These are phyloP conservation scores for Kwoniella mangroviensis DNA, from an alignment of 768 basidiomycete genomes.

Conservation along the genomic window DNA sequence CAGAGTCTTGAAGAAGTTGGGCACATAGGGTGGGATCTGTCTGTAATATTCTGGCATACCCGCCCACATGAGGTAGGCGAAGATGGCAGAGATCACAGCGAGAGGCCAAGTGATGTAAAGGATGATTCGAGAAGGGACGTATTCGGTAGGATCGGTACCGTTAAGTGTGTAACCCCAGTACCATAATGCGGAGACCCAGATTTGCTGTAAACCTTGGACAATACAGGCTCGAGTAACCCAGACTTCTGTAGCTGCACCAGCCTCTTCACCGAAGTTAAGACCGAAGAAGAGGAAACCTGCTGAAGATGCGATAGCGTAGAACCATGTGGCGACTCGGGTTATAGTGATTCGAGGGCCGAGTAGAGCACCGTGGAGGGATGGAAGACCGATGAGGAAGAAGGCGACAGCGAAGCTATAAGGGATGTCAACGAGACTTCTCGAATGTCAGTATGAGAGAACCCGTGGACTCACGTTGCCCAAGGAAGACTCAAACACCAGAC, in stretches of 20 bases:
- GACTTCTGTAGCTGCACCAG: slow-evolving; percentile 93
- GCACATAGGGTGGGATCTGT: slow-evolving; percentile 90
- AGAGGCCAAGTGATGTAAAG: slow-evolving; percentile 80
- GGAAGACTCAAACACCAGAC: slow-evolving; percentile 82
- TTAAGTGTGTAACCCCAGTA: slow-evolving; percentile 90
- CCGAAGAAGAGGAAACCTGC: slow-evolving; percentile 93
- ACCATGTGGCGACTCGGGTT: slow-evolving; percentile 82
- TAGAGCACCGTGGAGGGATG: slow-evolving; percentile 70
- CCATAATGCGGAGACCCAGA: slow-evolving; percentile 95
- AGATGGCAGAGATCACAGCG: slow-evolving; percentile 72
- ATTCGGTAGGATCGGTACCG: slow-evolving; percentile 60
- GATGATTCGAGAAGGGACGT: slow-evolving; percentile 81
- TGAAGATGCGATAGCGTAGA: slow-evolving; percentile 87
- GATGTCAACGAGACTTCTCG: not conserved
- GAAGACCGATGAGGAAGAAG: slow-evolving; percentile 88
- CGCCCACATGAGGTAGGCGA: slow-evolving; percentile 80
- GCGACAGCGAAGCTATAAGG: slow-evolving; percentile 71
- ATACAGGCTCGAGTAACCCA: slow-evolving; percentile 90
- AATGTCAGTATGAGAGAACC: not conserved
- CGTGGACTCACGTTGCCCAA: slow-evolving; percentile 69
- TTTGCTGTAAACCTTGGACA: slow-evolving; percentile 92
- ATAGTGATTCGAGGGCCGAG: slow-evolving; percentile 69
- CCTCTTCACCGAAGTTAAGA: slow-evolving; percentile 96
- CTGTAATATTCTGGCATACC: slow-evolving; percentile 76
- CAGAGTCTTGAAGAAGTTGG: slow-evolving; percentile 85